Base-by-base conservation (phyloP, 164 flowering plant species). In the Buxus sempervirens region DNA sequence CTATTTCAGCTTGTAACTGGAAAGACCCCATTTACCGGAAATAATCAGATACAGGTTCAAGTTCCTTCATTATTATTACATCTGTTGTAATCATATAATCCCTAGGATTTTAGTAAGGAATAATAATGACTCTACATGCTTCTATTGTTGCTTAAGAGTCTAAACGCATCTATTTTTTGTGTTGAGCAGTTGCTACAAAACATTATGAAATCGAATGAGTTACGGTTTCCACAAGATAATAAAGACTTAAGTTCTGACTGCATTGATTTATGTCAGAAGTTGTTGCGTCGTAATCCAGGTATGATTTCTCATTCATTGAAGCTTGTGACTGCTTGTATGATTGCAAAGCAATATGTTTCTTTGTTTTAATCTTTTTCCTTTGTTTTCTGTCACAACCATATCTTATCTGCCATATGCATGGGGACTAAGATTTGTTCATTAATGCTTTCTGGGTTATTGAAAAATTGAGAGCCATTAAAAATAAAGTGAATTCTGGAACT, bases 271-370 rank as follows among this genome's bases (percentile, higher is more conserved):
- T 96, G 99, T 75, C 86, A 78, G 76, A 96, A 91, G 70, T 81
- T 96, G 82, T 80, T 96, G 66, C 91, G 99, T 55, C 88, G 95
- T 58, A 86, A 90, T 77, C 99, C 99, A 75, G 97, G 97, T 92
- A 83, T 51, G 48, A 24, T 20, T 60, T 60, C 24, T 25, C 20
- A 14, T 26, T 48, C 55, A 45, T 7, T 45, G 4, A 28, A 58
- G 41, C 13, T 59, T 58, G 13, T 45, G 22, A 24, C 26, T 41
- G 60, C 16, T 41, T 25, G 14, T 27, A 20, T 64, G 28, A 53
- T 8, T 15, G 5, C 53, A 21, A 41, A 18, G 19, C 23, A 9
- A 16, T 48, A 45, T 0, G 28, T 41, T 27, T 54, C 18, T 65
- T 14, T 28, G 18, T 64, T 8, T 64, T 22, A 16, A 23, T 1